Base-by-base conservation (phyloP, 2,329 filamentous ascomycete species). In the Zymoseptoria passerinii region DNA sequence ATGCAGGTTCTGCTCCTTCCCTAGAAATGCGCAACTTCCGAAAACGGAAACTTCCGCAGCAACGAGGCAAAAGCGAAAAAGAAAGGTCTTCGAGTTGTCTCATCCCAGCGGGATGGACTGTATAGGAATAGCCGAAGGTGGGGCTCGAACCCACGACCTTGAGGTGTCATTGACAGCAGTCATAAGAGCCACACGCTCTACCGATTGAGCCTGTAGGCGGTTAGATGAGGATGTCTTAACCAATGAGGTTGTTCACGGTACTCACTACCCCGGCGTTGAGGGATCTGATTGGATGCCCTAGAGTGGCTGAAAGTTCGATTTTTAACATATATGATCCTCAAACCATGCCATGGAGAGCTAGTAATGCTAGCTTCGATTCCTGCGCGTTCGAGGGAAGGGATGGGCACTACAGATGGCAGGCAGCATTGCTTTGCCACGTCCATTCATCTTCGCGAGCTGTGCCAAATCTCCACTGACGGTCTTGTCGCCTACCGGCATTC, bases 91-190 rank as follows among this genome's bases (percentile, higher is more conserved):
- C 19, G 19, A 50, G 10, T 3, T 20, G 49, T 50, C 8, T 7
- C 19, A 20, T 27, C 23, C 23, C 19, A 20, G 23, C 49, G 23
- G 19, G 23, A 20, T 10, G 13, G 8, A 20, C n/a, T n/a, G 10
- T 53, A 63, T 65, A 65, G 63, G 61, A 65, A 63, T 58, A 65
- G 63, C 63, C 63, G 63, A 65, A 65, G 63, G 63, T 60, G 63
- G 61, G 63, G 63, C 63, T 65, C 59, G 61, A 63, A 65, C 63
- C 61, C 63, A 60, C 63, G 63, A 63, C 61, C 63, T 65, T 63
- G 61, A 63, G 63, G 61, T 65, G 50, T 40, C 7, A 8, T 35
- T 8, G 35, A 52, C 52, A 27, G 18, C 5, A 20, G 50, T 35
- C 50, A 48, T 65, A 65, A 66, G 63, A 66, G 64, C 64, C 64